These are phyloP conservation scores for Cajanus cajan DNA, from an alignment of 306 rosid genomes.

Conservation along the genomic window DNA sequence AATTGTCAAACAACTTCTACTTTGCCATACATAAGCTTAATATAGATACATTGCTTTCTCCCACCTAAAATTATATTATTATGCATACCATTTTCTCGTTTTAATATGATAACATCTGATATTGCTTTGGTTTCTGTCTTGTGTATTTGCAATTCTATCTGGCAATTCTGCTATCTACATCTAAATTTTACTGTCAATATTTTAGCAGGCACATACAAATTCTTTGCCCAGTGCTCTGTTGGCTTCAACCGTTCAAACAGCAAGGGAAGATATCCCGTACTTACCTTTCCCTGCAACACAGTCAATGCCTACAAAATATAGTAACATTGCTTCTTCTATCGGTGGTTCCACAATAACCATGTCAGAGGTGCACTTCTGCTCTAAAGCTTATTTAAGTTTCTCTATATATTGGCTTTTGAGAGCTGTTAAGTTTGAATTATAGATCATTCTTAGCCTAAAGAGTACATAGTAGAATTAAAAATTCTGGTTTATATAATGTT, in stretches of 20 bases:
- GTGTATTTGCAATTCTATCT: not conserved
- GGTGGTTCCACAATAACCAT: conserved; percentile 74
- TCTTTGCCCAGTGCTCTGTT: conserved; percentile 65
- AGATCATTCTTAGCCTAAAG: not conserved
- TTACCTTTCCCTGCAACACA: conserved; percentile 80
- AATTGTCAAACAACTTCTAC: too few species aligned
- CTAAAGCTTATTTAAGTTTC: conserved; percentile 6
- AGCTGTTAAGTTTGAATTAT: not conserved
- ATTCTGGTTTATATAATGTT: not conserved
- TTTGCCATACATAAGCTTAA: not conserved
- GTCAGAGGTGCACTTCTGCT: conserved; percentile 64
- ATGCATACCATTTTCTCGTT: not conserved
- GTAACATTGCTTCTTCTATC: conserved; percentile 66
- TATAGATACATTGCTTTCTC: not conserved
- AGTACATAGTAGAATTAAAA: not conserved
- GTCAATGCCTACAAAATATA: conserved; percentile 62
- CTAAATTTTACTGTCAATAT: conserved; percentile 18
- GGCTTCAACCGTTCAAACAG: conserved; percentile 64
- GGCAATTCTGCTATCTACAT: not conserved
- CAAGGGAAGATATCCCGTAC: conserved; percentile 77
- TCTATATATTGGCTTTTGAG: not conserved
- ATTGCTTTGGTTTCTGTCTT: not conserved
- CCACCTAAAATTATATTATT: not conserved
- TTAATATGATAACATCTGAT: not conserved
- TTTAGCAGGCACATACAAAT: conserved; percentile 69